Percentiles rank a stretch among this genome's conserved stretches.
These are phyloP conservation scores for Tetrapisispora nanseiensis DNA, from an alignment of 805 yeast genomes.

Conservation along the genomic window DNA sequence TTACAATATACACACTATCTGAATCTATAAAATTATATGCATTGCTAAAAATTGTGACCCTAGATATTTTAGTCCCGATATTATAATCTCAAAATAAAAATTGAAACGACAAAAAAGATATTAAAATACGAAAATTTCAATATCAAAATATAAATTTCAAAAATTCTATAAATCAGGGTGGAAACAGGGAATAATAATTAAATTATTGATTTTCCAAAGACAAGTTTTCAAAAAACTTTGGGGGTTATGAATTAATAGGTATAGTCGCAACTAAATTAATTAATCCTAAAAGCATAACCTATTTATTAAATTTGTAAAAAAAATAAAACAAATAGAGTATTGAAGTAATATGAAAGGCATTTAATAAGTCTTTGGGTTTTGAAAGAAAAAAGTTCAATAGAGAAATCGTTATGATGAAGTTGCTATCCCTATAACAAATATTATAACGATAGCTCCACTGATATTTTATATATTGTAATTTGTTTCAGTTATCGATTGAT, in stretches of 20 bases:
- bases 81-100: constrained; percentile 8
- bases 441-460: too few species aligned
- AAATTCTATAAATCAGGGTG: constrained; percentile 29
- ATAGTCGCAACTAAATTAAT: constrained; percentile 29
- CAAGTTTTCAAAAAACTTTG: constrained; percentile 28
- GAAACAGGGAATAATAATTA: constrained; percentile 23
- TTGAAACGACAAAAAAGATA: not conserved
- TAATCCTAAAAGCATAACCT: constrained; percentile 22
- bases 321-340: not conserved
- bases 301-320: not conserved
- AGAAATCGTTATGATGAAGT: not conserved
- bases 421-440: not conserved
- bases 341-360: constrained; percentile 20
- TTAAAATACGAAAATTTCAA: not conserved
- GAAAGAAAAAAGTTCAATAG: not conserved
- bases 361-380: constrained; percentile 2
- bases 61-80: constrained; percentile 28
- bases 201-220: constrained; percentile 24
- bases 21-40: too few species aligned
- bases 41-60: constrained; percentile 21
- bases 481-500: too few species aligned
- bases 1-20: too few species aligned
- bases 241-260: constrained; percentile 24
- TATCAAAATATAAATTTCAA: too few species aligned
- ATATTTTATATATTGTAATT: too few species aligned